Evolutionary conservation across 805 yeast genomes (phyloP).

Genomic region (Wickerhamiella siamensis): DNA sequence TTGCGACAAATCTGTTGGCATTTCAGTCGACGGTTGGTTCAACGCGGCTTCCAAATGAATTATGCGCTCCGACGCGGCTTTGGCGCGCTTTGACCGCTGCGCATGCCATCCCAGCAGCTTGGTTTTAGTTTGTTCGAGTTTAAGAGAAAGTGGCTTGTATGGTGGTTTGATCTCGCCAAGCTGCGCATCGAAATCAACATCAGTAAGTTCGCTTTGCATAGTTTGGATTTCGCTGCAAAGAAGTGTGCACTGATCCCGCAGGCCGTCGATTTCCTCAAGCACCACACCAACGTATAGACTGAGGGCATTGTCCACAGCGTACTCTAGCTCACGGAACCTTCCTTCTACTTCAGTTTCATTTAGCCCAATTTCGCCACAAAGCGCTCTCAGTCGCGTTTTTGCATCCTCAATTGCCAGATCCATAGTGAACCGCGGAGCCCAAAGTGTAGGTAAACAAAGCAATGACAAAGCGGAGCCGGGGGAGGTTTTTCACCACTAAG

Average conservation of each 20-base stretch:
- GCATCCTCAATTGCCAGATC: conserved; percentile 1
- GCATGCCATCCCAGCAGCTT: not conserved
- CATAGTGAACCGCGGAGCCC: too few relatives aligned
- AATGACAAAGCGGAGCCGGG: too few relatives aligned
- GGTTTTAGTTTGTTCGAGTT: not conserved
- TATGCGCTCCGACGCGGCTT: not conserved
- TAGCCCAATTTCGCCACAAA: not conserved
- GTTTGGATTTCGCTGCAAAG: not conserved
- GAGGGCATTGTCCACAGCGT: not conserved
- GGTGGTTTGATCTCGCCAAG: not conserved
- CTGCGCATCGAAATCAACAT: not conserved
- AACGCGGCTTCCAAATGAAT: not conserved
- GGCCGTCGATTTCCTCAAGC: not conserved
- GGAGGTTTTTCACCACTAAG: too few relatives aligned
- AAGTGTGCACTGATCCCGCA: not conserved
- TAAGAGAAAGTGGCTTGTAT: not conserved
- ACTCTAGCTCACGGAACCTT: not conserved
- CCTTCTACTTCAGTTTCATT: not conserved
- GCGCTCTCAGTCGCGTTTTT: not conserved
- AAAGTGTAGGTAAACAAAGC: too few relatives aligned
- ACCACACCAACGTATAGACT: not conserved
- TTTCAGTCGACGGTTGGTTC: not conserved
- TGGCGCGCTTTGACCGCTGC: not conserved
- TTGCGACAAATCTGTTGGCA: not conserved
- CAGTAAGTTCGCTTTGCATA: not conserved